These are phyloP conservation scores for Talinum fruticosum DNA, from an alignment of 148 eudicot species.

Conservation along the genomic window DNA sequence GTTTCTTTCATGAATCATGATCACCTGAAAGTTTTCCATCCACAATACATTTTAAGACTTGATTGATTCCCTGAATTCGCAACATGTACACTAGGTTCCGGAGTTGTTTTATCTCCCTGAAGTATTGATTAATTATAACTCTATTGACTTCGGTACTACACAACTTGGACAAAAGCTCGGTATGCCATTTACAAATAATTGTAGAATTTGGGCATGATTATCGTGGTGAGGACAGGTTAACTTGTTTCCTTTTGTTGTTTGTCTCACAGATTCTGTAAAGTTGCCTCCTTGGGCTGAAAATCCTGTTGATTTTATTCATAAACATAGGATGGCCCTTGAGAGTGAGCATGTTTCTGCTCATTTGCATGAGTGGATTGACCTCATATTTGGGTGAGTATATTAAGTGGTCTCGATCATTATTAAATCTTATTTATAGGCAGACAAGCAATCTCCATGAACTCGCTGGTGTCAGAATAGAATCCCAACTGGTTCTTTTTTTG, in stretches of 20 bases:
- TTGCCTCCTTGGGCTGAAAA: conserved; percentile 97
- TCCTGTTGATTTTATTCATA: conserved; percentile 83
- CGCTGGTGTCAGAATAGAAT: neutral
- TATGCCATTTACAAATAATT: conserved; percentile 29
- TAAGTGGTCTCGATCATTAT: neutral
- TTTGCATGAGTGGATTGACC: conserved; percentile 99
- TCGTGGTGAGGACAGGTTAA: neutral
- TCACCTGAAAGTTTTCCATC: neutral
- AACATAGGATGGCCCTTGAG: conserved; percentile 96
- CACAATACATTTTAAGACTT: neutral
- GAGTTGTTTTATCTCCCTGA: conserved; percentile 98
- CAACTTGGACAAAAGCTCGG: conserved; percentile 97
- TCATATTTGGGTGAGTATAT: conserved; percentile 80
- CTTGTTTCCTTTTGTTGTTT: neutral
- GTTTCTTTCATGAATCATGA: conserved; percentile 4
- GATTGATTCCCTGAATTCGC: neutral
- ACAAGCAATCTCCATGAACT: neutral
- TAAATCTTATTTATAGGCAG: neutral
- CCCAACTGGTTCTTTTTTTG: neutral
- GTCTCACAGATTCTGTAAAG: conserved; percentile 60
- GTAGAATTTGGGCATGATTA: neutral
- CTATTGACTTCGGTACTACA: conserved; percentile 90
- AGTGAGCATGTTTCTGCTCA: conserved; percentile 97
- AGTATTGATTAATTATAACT: conserved; percentile 73
- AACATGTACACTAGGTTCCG: conserved; percentile 57